Evolutionary conservation across 2,329 filamentous ascomycete species (phyloP), one percentile per base, ranked within the genome.

Genomic region (Onygenales sp.): DNA sequence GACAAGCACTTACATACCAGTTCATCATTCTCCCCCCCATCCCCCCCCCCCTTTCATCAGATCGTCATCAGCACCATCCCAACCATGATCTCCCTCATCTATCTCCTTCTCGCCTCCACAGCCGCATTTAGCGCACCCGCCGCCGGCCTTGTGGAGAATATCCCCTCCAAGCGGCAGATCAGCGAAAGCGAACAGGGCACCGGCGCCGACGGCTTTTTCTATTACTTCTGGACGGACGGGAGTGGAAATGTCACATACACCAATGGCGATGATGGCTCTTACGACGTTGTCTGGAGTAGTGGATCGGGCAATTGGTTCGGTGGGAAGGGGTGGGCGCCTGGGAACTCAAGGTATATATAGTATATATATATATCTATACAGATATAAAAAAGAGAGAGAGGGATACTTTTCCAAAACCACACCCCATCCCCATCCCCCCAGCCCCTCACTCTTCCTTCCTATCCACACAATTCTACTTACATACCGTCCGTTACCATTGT

Each of bases 321-420:
- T 55, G 80, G 80, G 35, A 82, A 82, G 66, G 80, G 80, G 36
- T 82, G 79, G 78, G 74, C 75, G 52, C 74, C 78, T 14, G 79
- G 79, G 44, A 73, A 64, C 54, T 65, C 69, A 32, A 70, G 75
- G 76, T 81, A 72, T 27, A 27, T 21, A 21, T n/a, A n/a, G n/a
- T n/a, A n/a, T n/a, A n/a, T n/a, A n/a, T 27, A 27, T 27, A 27
- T 27, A 27, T 27, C 21, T 27, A 27, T 27, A 27, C 5, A 27
- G 5, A 27, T 27, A 27, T 27, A 27, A 27, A 27, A 27, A 5
- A 27, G 2, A 27, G 21, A 21, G 21, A 27, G 21, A 3, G 21
- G 21, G 21, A 17, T 17, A 17, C 17, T 27, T 27, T 27, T 27
- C 21, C 21, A 27, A 27, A 2, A 27, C 2, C 21, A 27, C 21